Percentiles rank a stretch among this genome's conserved stretches.
Evolutionary conservation across 2,329 filamentous ascomycete genomes (phyloP).

Genomic region (Aspergillus sp.): DNA sequence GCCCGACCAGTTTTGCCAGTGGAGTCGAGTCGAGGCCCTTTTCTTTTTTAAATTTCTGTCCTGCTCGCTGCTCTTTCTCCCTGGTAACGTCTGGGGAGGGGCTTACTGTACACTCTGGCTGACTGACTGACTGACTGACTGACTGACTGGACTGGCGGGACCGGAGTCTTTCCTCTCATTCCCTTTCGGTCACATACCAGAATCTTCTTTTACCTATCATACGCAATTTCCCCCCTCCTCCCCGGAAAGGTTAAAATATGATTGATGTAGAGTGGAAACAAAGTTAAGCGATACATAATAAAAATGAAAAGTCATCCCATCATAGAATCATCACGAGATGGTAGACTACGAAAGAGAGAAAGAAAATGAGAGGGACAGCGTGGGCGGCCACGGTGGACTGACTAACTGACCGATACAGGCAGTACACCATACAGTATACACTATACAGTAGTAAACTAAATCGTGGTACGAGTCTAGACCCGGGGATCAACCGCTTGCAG

Average conservation of each 20-base stretch:
- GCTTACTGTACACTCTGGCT: background rate
- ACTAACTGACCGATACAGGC: background rate
- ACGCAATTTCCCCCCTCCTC: background rate
- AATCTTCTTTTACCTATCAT: background rate
- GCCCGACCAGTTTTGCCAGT: slow-evolving; percentile 20
- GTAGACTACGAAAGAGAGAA: no score
- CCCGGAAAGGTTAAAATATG: background rate
- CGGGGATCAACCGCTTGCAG: slow-evolving; percentile 23
- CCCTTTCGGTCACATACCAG: background rate
- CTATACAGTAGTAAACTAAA: background rate
- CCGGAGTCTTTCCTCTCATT: background rate
- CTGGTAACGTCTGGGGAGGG: background rate
- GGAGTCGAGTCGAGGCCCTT: slow-evolving; percentile 13
- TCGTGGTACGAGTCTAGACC: slow-evolving; percentile 21
- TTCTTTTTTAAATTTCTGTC: background rate
- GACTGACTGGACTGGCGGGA: no score
- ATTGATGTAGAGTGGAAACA: no score
- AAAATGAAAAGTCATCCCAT: background rate
- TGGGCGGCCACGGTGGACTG: background rate
- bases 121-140: no score
- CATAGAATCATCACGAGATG: background rate
- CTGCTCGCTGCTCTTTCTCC: background rate
- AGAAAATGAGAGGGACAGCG: background rate
- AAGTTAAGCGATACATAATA: background rate
- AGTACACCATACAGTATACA: background rate